Evolutionary conservation across 192 early-diverging fungal genomes (phyloP).

Genomic region (Coemansia sp.): DNA sequence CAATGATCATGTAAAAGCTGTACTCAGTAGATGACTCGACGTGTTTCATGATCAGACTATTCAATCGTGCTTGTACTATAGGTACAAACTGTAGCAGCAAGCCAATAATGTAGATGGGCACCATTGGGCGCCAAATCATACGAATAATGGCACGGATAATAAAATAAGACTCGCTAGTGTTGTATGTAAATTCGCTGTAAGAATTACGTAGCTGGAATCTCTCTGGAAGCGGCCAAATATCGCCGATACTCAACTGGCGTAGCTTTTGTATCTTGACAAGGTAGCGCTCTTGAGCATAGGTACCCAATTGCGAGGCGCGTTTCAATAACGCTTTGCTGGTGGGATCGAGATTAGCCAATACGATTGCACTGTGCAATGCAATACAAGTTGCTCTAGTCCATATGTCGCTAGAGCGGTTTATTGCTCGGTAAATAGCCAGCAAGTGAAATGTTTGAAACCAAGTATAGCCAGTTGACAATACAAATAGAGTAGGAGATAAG

Average conservation of each 20-base stretch:
- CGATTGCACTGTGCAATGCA: neutral
- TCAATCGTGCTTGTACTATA: constrained; percentile 5
- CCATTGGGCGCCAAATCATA: constrained; percentile 32
- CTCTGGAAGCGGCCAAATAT: constrained; percentile 4
- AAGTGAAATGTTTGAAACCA: constrained; percentile 3
- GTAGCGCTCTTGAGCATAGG: constrained; percentile 2
- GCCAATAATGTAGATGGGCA: constrained; percentile 26
- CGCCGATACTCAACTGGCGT: neutral
- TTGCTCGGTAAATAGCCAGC: neutral
- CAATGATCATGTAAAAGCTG: constrained; percentile 23
- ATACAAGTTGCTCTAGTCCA: neutral
- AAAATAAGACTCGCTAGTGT: constrained; percentile 36
- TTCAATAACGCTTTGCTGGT: neutral
- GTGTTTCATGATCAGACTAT: constrained; percentile 18
- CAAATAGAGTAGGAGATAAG: neutral
- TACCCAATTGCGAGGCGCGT: neutral
- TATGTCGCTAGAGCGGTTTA: neutral
- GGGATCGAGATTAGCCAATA: neutral
- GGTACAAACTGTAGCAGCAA: constrained; percentile 7
- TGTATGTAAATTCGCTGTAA: constrained; percentile 22
- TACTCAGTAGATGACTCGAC: constrained; percentile 18
- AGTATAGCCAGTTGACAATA: neutral
- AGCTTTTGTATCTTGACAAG: constrained; percentile 1
- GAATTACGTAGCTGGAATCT: neutral
- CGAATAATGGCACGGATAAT: constrained; percentile 36